Conservation (phyloP, 2,329 filamentous ascomycete genomes). For the Talaromyces islandicus region DNA sequence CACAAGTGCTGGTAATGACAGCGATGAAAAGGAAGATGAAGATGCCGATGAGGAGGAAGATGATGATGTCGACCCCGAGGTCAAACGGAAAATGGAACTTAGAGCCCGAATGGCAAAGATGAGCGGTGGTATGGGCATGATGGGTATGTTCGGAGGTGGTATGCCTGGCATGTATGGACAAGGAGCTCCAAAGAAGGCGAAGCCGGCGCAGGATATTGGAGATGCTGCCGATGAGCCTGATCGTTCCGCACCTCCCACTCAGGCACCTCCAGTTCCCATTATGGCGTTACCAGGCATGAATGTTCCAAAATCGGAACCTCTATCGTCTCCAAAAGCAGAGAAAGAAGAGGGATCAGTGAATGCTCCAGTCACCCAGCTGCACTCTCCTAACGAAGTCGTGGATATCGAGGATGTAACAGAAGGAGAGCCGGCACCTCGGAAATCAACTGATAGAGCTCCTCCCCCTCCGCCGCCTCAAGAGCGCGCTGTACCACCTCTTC, state of each 20-base stretch:
- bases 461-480: constrained; percentile 46
- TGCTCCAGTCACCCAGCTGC: constrained; percentile 36
- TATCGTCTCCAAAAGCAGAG: constrained; percentile 38
- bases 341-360: constrained; percentile 47
- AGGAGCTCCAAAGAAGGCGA: constrained; percentile 43
- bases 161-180: constrained; percentile 54
- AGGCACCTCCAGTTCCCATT: constrained; percentile 46
- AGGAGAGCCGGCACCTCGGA: constrained; percentile 25
- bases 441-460: constrained; percentile 37
- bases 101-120: constrained; percentile 97
- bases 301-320: constrained; percentile 43
- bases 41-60: constrained; percentile 68
- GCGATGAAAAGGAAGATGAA: constrained; percentile 43
- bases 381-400: constrained; percentile 42
- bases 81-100: constrained; percentile 77
- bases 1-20: constrained; percentile 30
- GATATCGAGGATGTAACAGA: constrained; percentile 49
- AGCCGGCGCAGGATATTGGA: constrained; percentile 33
- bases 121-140: constrained; percentile 96
- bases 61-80: constrained; percentile 81
- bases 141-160: constrained; percentile 79
- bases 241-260: constrained; percentile 19
- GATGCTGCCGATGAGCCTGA: constrained; percentile 25
- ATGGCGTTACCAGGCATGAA: constrained; percentile 66
- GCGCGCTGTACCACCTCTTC: constrained; percentile 40